Conservation (phyloP, 768 basidiomycete genomes). For the Psilocybe tampanensis region DNA sequence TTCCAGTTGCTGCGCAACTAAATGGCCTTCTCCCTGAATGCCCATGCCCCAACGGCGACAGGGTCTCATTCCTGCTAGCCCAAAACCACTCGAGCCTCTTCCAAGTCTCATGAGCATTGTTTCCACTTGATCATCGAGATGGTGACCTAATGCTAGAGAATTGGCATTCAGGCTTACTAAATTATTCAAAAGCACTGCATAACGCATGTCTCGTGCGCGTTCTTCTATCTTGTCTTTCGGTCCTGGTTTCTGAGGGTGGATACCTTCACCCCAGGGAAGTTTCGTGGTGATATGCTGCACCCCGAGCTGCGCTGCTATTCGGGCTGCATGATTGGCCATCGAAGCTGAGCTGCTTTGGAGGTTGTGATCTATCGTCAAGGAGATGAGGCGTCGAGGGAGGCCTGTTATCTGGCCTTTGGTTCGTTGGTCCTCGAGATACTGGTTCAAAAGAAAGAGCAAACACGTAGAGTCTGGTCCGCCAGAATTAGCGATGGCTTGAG, state of each 20-base stretch:
- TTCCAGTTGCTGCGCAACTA: slow-evolving; percentile 47
- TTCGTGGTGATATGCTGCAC: slow-evolving; percentile 47
- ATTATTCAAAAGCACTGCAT: slow-evolving; percentile 30
- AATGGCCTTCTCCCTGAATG: slow-evolving; percentile 25
- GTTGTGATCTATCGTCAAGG: slow-evolving; percentile 71
- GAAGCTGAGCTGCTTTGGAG: slow-evolving; percentile 57
- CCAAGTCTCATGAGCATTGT: slow-evolving; percentile 74
- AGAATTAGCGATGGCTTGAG: slow-evolving; percentile 72
- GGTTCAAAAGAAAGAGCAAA: slow-evolving; percentile 67
- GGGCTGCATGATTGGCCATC: slow-evolving; percentile 56
- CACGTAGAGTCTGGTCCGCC: slow-evolving; percentile 86
- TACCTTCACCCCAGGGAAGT: slow-evolving; percentile 60
- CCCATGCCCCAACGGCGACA: slow-evolving; percentile 85
- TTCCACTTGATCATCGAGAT: slow-evolving; percentile 84
- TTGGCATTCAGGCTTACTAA: slow-evolving; percentile 42
- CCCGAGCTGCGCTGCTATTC: slow-evolving; percentile 43
- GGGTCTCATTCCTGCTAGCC: slow-evolving; percentile 68
- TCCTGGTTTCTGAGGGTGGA: slow-evolving; percentile 51
- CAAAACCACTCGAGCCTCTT: slow-evolving; percentile 54
- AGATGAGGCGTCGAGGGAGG: slow-evolving; percentile 37
- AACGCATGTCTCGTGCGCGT: slow-evolving; percentile 61
- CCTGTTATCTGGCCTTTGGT: not conserved
- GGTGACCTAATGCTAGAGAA: slow-evolving; percentile 70
- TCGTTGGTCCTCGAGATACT: slow-evolving; percentile 34
- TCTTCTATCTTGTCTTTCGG: slow-evolving; percentile 49